Evolutionary conservation across 1,139 yeast species (phyloP).

Genomic region (Debaryomyces fabryi): DNA sequence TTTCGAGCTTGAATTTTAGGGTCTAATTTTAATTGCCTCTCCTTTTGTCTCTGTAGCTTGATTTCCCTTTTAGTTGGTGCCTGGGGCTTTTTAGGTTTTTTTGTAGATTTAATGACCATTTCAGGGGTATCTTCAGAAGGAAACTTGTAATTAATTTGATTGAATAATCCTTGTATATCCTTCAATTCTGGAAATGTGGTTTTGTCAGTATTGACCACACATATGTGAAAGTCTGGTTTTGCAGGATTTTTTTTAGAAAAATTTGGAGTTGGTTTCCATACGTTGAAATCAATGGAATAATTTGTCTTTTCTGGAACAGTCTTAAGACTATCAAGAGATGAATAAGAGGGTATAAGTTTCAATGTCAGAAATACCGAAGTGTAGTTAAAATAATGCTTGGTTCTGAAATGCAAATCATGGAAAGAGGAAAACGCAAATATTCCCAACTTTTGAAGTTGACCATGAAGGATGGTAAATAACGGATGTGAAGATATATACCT

Average conservation of each 20-base stretch:
- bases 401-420: constrained; percentile 20
- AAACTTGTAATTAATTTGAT: constrained; percentile 20
- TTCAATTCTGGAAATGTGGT: constrained; percentile 55
- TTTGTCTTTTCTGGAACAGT: constrained; percentile 10
- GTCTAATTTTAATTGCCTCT: constrained; percentile 31
- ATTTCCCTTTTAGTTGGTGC: constrained; percentile 22
- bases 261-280: constrained; percentile 81
- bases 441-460: constrained; percentile 12
- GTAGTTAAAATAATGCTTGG: constrained; percentile 38
- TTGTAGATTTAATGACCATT: constrained; percentile 11
- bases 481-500: background rate
- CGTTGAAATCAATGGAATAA: constrained; percentile 50
- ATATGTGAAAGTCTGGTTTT: constrained; percentile 73
- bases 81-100: constrained; percentile 17
- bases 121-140: constrained; percentile 9
- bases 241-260: constrained; percentile 75
- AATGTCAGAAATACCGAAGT: constrained; percentile 44
- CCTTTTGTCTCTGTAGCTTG: constrained; percentile 26
- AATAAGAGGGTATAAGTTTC: constrained; percentile 33
- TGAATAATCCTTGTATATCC: constrained; percentile 37
- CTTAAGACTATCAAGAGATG: constrained; percentile 21
- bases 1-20: constrained; percentile 26
- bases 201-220: constrained; percentile 56
- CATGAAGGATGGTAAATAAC: background rate
- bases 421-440: constrained; percentile 14